Percentiles rank a stretch among this genome's conserved stretches.
Evolutionary conservation across 2,329 filamentous ascomycete genomes (phyloP).

Genomic region (Remersonia thermophila): DNA sequence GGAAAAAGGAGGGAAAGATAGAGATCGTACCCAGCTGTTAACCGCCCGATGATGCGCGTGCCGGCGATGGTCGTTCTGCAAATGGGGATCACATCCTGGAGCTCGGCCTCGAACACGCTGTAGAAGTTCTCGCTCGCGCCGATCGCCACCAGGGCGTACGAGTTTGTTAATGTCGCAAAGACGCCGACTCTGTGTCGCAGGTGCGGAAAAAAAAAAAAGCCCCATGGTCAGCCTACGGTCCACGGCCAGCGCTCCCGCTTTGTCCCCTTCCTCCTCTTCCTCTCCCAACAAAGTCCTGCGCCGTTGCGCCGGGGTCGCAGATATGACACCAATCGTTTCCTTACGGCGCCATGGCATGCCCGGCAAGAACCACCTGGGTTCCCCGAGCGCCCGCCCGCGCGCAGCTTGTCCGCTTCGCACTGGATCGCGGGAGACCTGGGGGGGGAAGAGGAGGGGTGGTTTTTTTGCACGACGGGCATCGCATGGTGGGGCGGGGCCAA

Average conservation of each 20-base stretch:
- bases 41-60: constrained; percentile 85
- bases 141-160: constrained; percentile 85
- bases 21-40: constrained; percentile 92
- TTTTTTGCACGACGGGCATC: too few relatives aligned
- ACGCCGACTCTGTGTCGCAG: constrained; percentile 65
- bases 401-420: too few relatives aligned
- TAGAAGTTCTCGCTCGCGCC: constrained; percentile 99
- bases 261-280: constrained; percentile 3
- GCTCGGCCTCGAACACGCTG: constrained; percentile 94
- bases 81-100: constrained; percentile 95
- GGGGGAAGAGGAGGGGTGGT: too few relatives aligned
- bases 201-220: too few relatives aligned
- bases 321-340: too few relatives aligned
- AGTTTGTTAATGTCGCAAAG: constrained; percentile 93
- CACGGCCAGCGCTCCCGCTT: too few relatives aligned
- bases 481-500: constrained; percentile 16
- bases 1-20: constrained; percentile 20
- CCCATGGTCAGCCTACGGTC: constrained; percentile 5
- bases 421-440: too few relatives aligned
- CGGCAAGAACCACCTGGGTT: too few relatives aligned
- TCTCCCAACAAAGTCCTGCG: neutral
- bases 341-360: too few relatives aligned
- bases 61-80: constrained; percentile 94
- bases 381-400: too few relatives aligned
- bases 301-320: too few relatives aligned